Percentiles rank a stretch among this genome's conserved stretches.
These are phyloP conservation scores for Talaromyces sp. DNA, from an alignment of 2,329 filamentous ascomycete genomes.

Conservation along the genomic window DNA sequence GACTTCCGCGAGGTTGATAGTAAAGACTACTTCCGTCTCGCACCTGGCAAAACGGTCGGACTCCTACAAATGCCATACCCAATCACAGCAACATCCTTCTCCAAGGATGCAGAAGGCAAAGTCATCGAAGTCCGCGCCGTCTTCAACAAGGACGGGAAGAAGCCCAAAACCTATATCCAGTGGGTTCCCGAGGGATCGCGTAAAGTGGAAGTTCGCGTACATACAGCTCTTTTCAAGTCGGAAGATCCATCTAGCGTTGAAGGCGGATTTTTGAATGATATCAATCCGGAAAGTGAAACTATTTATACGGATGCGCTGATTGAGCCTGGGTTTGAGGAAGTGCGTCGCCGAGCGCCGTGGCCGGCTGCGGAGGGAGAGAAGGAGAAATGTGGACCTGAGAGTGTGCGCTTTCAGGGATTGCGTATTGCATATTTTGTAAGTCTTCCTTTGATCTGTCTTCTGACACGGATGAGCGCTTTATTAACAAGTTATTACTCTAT, in stretches of 20 bases:
- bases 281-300: slow-evolving; percentile 78
- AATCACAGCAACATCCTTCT: slow-evolving; percentile 63
- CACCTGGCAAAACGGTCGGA: slow-evolving; percentile 69
- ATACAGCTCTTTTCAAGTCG: slow-evolving; percentile 80
- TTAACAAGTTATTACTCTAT: neutral
- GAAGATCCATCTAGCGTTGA: slow-evolving; percentile 72
- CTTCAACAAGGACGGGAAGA: slow-evolving; percentile 62
- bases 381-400: slow-evolving; percentile 38
- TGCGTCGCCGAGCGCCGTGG: slow-evolving; percentile 70
- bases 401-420: slow-evolving; percentile 81
- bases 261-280: slow-evolving; percentile 75
- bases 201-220: slow-evolving; percentile 68
- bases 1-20: slow-evolving; percentile 72
- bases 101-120: slow-evolving; percentile 60
- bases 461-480: neutral
- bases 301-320: slow-evolving; percentile 72
- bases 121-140: slow-evolving; percentile 63
- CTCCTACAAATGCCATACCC: slow-evolving; percentile 66
- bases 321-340: slow-evolving; percentile 76
- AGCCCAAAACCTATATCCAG: slow-evolving; percentile 76
- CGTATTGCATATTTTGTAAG: slow-evolving; percentile 75
- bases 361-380: slow-evolving; percentile 69
- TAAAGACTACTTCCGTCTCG: slow-evolving; percentile 71
- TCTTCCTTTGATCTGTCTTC: neutral
- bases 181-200: slow-evolving; percentile 69